Conservation (phyloP, 2,329 filamentous ascomycete species). For the Dactylella cylindrospora region DNA sequence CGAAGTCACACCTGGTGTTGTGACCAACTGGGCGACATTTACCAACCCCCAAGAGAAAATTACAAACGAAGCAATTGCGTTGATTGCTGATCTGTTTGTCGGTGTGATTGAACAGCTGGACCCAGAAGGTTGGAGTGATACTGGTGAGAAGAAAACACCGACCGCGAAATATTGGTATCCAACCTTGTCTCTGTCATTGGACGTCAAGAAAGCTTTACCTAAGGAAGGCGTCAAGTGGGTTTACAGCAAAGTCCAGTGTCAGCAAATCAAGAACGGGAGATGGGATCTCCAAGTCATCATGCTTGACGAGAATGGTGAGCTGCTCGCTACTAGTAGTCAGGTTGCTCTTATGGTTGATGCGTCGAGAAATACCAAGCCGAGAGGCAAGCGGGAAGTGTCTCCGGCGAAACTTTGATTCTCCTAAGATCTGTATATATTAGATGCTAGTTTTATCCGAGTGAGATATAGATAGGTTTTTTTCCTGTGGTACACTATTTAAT, state of each 20-base stretch:
- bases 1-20: slow-evolving; percentile 17
- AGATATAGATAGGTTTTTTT: too few relatives aligned
- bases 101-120: slow-evolving; percentile 50
- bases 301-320: slow-evolving; percentile 63
- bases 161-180: slow-evolving; percentile 68
- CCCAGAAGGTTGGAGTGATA: slow-evolving; percentile 44
- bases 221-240: slow-evolving; percentile 71
- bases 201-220: slow-evolving; percentile 73
- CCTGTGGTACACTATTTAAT: too few relatives aligned
- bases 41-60: slow-evolving; percentile 42
- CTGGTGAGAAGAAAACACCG: slow-evolving; percentile 48
- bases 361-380: slow-evolving; percentile 64
- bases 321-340: slow-evolving; percentile 70
- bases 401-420: slow-evolving; percentile 19
- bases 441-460: too few relatives aligned
- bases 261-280: slow-evolving; percentile 68
- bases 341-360: slow-evolving; percentile 65
- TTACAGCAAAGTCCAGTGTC: slow-evolving; percentile 65
- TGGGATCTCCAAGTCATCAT: slow-evolving; percentile 74
- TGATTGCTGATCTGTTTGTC: slow-evolving; percentile 50
- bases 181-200: slow-evolving; percentile 72
- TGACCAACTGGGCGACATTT: slow-evolving; percentile 40
- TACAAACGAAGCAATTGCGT: slow-evolving; percentile 47
- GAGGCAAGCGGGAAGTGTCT: slow-evolving; percentile 51
- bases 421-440: too few relatives aligned